Conservation (phyloP, 768 basidiomycete genomes). For the Podaxis mareebaensis region DNA sequence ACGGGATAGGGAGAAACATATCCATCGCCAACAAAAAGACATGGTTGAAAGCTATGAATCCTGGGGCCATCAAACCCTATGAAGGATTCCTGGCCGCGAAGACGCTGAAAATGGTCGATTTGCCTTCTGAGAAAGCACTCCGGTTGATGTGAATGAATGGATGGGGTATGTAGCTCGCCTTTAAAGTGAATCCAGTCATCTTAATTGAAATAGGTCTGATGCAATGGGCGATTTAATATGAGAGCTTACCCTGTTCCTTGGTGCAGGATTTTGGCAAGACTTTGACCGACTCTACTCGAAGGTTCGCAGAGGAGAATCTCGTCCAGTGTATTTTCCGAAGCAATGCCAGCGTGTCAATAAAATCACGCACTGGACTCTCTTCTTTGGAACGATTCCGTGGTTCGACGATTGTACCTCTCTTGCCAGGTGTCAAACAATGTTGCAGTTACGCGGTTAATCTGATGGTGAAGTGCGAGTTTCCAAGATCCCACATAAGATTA, state of each 20-base stretch:
- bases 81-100: slow-evolving; percentile 37
- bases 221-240: slow-evolving; percentile 42
- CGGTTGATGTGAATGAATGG: slow-evolving; percentile 34
- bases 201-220: slow-evolving; percentile 29
- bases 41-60: slow-evolving; percentile 53
- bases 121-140: slow-evolving; percentile 26
- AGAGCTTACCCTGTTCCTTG: slow-evolving; percentile 12
- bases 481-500: slow-evolving; percentile 21
- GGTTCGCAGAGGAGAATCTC: slow-evolving; percentile 25
- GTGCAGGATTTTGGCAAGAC: not conserved
- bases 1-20: slow-evolving; percentile 43
- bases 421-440: slow-evolving; percentile 17
- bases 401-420: slow-evolving; percentile 2
- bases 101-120: slow-evolving; percentile 41
- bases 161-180: slow-evolving; percentile 24
- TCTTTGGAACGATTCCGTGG: slow-evolving; percentile 16
- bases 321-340: slow-evolving; percentile 41
- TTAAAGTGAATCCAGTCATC: not conserved
- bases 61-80: slow-evolving; percentile 46
- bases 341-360: slow-evolving; percentile 13
- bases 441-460: slow-evolving; percentile 24
- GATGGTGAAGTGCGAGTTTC: slow-evolving; percentile 15
- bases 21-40: slow-evolving; percentile 39
- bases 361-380: not conserved
- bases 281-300: not conserved